phyloP scores from a whole-genome alignment of 768 basidiomycete species.

The Basidioascus undulatus region DNA sequence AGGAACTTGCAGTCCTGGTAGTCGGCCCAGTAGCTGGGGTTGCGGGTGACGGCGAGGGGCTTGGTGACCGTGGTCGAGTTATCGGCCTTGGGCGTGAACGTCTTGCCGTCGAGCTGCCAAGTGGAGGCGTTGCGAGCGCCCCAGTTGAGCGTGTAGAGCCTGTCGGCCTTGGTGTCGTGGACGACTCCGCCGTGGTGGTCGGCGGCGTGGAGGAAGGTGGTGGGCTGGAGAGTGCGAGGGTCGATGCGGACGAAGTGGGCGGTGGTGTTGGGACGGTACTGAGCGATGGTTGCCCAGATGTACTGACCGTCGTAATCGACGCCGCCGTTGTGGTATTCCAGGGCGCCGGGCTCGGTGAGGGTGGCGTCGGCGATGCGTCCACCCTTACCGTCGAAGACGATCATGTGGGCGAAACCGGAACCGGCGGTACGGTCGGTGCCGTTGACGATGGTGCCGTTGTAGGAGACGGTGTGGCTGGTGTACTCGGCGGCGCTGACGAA shows the following conservation, averaged over 20 bases:
- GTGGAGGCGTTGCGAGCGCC: constrained; percentile 1
- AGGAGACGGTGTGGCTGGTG: constrained; percentile 1
- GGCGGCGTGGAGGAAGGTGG: constrained; percentile 1
- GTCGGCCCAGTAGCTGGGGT: constrained; percentile 3
- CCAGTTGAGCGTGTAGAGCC: constrained; percentile 2
- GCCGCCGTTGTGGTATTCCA: constrained; percentile 4
- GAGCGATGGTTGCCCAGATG: constrained; percentile 3
- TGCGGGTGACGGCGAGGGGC: background rate
- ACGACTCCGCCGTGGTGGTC: constrained; percentile 2
- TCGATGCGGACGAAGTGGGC: constrained; percentile 1
- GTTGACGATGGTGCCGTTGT: constrained; percentile 6
- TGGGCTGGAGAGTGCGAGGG: constrained; percentile 1
- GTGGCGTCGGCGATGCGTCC: constrained; percentile 5
- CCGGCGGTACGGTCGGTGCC: constrained; percentile 7
- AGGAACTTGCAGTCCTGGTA: constrained; percentile 9
- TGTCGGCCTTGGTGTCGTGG: constrained; percentile 1
- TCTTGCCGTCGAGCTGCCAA: constrained; percentile 1
- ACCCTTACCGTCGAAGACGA: constrained; percentile 6
- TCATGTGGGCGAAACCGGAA: constrained; percentile 4
- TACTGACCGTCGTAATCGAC: constrained; percentile 6
- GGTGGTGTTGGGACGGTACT: constrained; percentile 2
- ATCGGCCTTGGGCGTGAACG: background rate
- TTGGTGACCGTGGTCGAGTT: background rate
- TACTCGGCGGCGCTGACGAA: constrained; percentile 4
- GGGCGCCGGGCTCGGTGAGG: constrained; percentile 1